Conservation (phyloP, 306 rosid genomes). For the Biancaea sappan region DNA sequence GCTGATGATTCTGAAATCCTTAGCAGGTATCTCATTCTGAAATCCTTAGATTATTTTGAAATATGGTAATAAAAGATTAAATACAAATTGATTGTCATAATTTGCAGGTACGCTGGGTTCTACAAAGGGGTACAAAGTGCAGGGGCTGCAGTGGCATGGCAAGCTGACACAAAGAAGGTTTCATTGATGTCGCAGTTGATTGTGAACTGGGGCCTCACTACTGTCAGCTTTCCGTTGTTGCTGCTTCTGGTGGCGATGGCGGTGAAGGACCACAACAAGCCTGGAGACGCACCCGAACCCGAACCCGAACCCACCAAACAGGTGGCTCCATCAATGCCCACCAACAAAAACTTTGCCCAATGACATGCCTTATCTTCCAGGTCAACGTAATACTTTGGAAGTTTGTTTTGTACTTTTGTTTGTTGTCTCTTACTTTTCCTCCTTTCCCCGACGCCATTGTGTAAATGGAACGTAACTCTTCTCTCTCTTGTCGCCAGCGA, state of each 20-base stretch:
- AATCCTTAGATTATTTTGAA: no score
- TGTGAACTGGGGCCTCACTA: slow-evolving; percentile 67
- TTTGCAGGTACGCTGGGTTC: slow-evolving; percentile 77
- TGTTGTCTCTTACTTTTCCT: slow-evolving; percentile 13
- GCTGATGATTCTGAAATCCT: slow-evolving; percentile 86
- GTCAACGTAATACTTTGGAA: background rate
- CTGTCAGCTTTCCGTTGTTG: slow-evolving; percentile 71
- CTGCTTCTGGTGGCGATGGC: slow-evolving; percentile 62
- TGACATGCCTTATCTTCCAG: background rate
- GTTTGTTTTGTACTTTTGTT: slow-evolving; percentile 18
- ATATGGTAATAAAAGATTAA: no score
- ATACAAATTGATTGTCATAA: background rate
- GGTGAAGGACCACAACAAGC: slow-evolving; percentile 56
- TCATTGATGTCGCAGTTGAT: slow-evolving; percentile 62
- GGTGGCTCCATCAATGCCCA: slow-evolving; percentile 30
- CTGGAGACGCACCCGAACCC: slow-evolving; percentile 37
- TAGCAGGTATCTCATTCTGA: slow-evolving; percentile 71
- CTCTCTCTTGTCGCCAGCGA: slow-evolving; percentile 6
- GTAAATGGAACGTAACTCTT: background rate
- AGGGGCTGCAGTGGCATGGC: slow-evolving; percentile 98
- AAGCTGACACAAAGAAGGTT: slow-evolving; percentile 60
- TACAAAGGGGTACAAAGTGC: slow-evolving; percentile 96
- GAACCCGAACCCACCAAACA: slow-evolving; percentile 38
- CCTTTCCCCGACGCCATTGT: background rate
- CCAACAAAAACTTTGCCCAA: slow-evolving; percentile 24